phyloP scores from a whole-genome alignment of 164 flowering plant species.

The Chloranthus sessilifolius region DNA sequence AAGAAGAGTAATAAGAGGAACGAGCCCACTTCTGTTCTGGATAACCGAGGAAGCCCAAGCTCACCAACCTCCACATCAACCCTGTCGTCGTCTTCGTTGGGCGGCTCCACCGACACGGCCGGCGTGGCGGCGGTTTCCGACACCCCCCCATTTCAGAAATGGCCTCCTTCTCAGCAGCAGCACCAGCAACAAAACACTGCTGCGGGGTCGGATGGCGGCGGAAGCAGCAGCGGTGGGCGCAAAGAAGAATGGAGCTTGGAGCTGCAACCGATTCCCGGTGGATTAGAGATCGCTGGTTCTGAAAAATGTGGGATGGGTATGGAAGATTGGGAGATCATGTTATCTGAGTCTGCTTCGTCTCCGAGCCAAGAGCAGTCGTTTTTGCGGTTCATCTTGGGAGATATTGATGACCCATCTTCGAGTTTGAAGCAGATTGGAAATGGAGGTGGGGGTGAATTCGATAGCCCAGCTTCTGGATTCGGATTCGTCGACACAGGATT shows the following conservation, averaged over 20 bases:
- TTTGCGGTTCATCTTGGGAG: conserved; percentile 59
- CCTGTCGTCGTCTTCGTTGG: conserved; percentile 62
- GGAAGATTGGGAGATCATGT: conserved; percentile 69
- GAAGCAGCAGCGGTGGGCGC: conserved; percentile 6
- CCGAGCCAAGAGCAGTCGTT: conserved; percentile 66
- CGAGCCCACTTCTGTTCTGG: conserved; percentile 82
- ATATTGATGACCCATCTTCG: conserved; percentile 54
- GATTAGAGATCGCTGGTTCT: conserved; percentile 13
- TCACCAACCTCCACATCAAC: conserved; percentile 72
- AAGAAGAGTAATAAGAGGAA: conserved; percentile 20
- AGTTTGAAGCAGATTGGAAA: conserved; percentile 52
- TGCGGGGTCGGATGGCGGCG: conserved; percentile 8
- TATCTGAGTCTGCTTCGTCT: conserved; percentile 42
- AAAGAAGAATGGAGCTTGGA: conserved; percentile 27
- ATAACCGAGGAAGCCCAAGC: conserved; percentile 59
- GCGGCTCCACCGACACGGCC: conserved; percentile 40
- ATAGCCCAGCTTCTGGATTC: conserved; percentile 32
- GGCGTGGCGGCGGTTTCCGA: conserved; percentile 49
- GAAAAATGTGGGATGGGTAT: conserved; percentile 50
- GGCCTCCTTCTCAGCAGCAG: conserved; percentile 24
- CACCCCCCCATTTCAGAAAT: conserved; percentile 23
- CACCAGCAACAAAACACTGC: too few species aligned
- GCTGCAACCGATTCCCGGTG: conserved; percentile 25
- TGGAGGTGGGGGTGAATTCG: too few species aligned
- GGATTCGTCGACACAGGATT: conserved; percentile 45